Percentiles rank a stretch among this genome's conserved stretches.
These are phyloP conservation scores for Komagataella phaffii DNA, from an alignment of 805 yeast genomes.

Conservation along the genomic window DNA sequence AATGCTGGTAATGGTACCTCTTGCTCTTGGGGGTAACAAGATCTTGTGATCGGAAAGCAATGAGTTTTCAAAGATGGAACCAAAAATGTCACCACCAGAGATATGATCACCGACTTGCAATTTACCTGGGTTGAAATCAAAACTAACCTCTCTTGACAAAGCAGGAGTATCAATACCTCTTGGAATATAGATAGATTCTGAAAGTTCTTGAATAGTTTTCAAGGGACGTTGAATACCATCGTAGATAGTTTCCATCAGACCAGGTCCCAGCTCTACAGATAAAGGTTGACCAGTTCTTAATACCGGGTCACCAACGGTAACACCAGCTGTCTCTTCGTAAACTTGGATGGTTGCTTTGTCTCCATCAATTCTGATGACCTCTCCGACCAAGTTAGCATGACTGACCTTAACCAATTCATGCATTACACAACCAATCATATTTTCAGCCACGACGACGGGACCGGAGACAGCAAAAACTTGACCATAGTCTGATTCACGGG, in stretches of 20 bases:
- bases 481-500: conserved; percentile 71
- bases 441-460: conserved; percentile 94
- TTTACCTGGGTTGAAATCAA: conserved; percentile 74
- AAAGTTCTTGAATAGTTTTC: conserved; percentile 75
- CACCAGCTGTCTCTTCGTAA: conserved; percentile 98
- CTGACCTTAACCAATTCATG: conserved; percentile 98
- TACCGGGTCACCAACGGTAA: conserved; percentile 98
- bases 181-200: conserved; percentile 93
- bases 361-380: conserved; percentile 90
- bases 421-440: conserved; percentile 99
- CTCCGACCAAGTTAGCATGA: conserved; percentile 94
- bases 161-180: conserved; percentile 98
- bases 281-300: conserved; percentile 97
- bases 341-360: conserved; percentile 98
- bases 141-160: conserved; percentile 66
- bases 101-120: conserved; percentile 93
- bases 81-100: conserved; percentile 96
- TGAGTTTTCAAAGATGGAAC: conserved; percentile 88
- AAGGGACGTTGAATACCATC: conserved; percentile 99
- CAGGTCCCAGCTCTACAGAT: conserved; percentile 98
- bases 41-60: conserved; percentile 87
- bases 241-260: conserved; percentile 96
- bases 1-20: conserved; percentile 88
- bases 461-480: conserved; percentile 92
- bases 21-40: conserved; percentile 92